Conservation (phyloP, 2,329 filamentous ascomycete species). For the Trichophaea hybrida region DNA sequence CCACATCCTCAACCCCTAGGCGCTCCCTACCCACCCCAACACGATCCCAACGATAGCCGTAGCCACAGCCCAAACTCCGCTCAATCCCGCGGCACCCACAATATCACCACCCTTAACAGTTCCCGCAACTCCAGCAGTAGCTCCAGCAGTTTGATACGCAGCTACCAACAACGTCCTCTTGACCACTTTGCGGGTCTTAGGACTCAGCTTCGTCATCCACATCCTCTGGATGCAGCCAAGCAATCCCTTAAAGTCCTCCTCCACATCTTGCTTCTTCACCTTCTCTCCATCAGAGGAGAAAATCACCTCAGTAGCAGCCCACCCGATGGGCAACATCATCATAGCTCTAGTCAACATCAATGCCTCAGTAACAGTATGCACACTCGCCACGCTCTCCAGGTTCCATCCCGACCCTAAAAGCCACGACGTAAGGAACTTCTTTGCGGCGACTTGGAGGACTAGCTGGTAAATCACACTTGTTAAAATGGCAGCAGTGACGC, state of each 20-base stretch:
- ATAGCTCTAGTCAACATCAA: conserved; percentile 34
- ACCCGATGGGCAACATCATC: conserved; percentile 21
- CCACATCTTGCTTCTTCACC: conserved; percentile 11
- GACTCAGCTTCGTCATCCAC: conserved; percentile 20
- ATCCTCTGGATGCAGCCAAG: conserved; percentile 8
- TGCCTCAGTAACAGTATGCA: conserved; percentile 37
- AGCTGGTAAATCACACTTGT: conserved; percentile 32
- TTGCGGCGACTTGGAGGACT: conserved; percentile 36
- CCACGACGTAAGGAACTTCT: conserved; percentile 36
- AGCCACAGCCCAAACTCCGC: conserved; percentile 19
- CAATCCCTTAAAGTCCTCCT: conserved; percentile 9
- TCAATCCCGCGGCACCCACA: conserved; percentile 16
- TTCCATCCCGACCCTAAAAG: conserved; percentile 38
- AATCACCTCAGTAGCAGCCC: conserved; percentile 19
- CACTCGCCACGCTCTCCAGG: conserved; percentile 33
- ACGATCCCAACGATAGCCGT: conserved; percentile 18
- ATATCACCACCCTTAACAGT: conserved; percentile 19
- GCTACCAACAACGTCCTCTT: conserved; percentile 20
- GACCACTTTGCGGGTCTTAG: conserved; percentile 16
- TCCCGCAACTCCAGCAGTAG: conserved; percentile 14
- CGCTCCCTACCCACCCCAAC: conserved; percentile 21
- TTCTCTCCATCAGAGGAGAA: conserved; percentile 30
- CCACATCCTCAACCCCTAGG: background rate
- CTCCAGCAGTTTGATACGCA: conserved; percentile 15
- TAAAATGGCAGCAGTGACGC: conserved; percentile 16